Evolutionary conservation across 2,329 filamentous ascomycete genomes (phyloP).

Genomic region (Dendryphion nanum): DNA sequence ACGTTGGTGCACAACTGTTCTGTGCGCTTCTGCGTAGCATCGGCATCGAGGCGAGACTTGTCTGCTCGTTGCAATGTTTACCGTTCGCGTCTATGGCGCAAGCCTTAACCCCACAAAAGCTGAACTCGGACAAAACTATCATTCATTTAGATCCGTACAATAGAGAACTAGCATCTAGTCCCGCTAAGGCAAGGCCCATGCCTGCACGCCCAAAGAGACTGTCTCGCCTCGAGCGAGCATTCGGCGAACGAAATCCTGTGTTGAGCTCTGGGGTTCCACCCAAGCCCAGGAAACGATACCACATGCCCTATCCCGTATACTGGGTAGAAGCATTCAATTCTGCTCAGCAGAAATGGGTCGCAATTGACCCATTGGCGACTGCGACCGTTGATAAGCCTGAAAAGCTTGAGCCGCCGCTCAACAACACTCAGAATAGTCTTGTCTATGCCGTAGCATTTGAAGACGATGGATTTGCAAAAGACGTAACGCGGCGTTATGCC

Average conservation of each 20-base stretch:
- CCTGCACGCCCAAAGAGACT: slow-evolving; percentile 27
- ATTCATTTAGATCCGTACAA: slow-evolving; percentile 34
- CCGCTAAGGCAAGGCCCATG: slow-evolving; percentile 17
- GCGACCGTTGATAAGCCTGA: slow-evolving; percentile 72
- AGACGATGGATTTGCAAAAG: slow-evolving; percentile 71
- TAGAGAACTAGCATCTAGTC: slow-evolving; percentile 12
- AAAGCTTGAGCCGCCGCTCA: slow-evolving; percentile 78
- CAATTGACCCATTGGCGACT: slow-evolving; percentile 82
- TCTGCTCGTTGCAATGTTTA: slow-evolving; percentile 86
- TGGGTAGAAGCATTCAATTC: slow-evolving; percentile 93
- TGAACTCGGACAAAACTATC: slow-evolving; percentile 16
- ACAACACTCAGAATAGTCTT: slow-evolving; percentile 73
- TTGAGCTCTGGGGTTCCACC: slow-evolving; percentile 29
- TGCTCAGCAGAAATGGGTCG: slow-evolving; percentile 86
- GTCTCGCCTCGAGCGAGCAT: slow-evolving; percentile 30
- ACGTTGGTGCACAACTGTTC: slow-evolving; percentile 86
- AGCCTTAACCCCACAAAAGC: slow-evolving; percentile 26
- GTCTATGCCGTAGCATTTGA: slow-evolving; percentile 85
- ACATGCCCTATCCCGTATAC: slow-evolving; percentile 79
- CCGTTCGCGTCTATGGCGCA: slow-evolving; percentile 57
- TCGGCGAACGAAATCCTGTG: slow-evolving; percentile 27
- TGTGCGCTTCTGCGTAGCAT: slow-evolving; percentile 81
- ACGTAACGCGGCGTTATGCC: slow-evolving; percentile 84
- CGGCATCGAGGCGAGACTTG: slow-evolving; percentile 78
- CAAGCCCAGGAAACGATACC: slow-evolving; percentile 52